phyloP scores from a whole-genome alignment of 345 rosid species.

The Leavenworthia alabamica region DNA sequence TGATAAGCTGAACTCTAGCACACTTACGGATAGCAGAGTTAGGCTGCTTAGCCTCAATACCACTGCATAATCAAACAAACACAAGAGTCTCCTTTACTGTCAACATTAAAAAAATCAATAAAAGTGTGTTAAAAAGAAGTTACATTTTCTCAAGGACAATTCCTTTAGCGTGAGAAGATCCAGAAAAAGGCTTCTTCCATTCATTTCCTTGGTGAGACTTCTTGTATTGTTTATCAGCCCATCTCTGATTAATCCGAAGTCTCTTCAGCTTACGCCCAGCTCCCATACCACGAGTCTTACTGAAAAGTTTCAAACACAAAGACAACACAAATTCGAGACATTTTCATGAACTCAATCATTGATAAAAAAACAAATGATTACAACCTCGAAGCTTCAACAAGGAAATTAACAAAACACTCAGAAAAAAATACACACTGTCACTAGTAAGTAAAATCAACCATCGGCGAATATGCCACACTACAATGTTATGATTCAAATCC shows the following conservation, averaged over 20 bases:
- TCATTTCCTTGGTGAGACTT: too few relatives aligned
- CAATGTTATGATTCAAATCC: not conserved
- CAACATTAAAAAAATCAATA: not conserved
- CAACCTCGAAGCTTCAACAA: not conserved
- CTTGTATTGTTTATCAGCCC: conserved; percentile 95
- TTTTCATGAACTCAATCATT: not conserved
- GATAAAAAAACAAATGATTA: not conserved
- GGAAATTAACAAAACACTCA: not conserved
- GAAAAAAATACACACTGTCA: not conserved
- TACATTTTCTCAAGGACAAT: conserved; percentile 66
- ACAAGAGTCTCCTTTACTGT: not conserved
- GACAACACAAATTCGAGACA: not conserved
- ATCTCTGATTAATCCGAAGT: conserved; percentile 75
- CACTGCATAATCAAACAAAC: conserved; percentile 38
- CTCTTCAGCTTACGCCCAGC: conserved; percentile 70
- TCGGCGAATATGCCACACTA: too few relatives aligned
- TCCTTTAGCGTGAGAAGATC: conserved; percentile 64
- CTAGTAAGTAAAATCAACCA: not conserved
- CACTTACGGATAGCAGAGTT: conserved; percentile 97
- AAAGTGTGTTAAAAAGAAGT: not conserved
- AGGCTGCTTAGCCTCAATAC: conserved; percentile 97
- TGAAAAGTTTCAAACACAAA: not conserved
- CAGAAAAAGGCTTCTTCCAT: too few relatives aligned
- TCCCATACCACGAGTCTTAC: conserved; percentile 65
- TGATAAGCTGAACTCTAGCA: conserved; percentile 90